Conservation (phyloP, 257 asterid species). For the Hygrophila difformis region DNA sequence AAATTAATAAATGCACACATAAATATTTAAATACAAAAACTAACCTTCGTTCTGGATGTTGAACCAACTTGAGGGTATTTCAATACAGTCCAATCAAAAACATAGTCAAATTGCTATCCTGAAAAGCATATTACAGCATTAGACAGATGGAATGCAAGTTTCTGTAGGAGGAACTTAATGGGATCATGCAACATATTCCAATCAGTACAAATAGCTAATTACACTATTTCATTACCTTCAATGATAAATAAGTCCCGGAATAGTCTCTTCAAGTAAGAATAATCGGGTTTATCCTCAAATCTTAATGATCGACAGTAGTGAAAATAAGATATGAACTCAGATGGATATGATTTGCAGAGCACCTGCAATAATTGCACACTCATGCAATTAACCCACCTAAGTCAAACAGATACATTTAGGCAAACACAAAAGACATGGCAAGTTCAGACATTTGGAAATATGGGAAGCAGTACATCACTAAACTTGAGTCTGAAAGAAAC, state of each 20-base stretch:
- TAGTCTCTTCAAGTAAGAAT: constrained; percentile 85
- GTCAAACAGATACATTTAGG: not conserved
- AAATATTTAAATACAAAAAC: constrained; percentile 24
- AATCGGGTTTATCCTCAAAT: constrained; percentile 92
- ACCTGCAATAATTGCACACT: constrained; percentile 32
- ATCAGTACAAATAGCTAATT: not conserved
- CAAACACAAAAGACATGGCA: not conserved
- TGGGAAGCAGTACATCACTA: not conserved
- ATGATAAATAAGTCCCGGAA: constrained; percentile 83
- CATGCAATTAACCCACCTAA: too few relatives aligned
- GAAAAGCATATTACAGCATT: constrained; percentile 16
- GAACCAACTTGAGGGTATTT: constrained; percentile 89
- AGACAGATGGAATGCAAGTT: constrained; percentile 6
- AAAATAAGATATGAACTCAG: constrained; percentile 84
- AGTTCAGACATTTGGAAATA: constrained; percentile 4
- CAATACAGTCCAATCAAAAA: constrained; percentile 87
- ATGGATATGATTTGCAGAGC: constrained; percentile 76
- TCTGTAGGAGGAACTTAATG: constrained; percentile 4
- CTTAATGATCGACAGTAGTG: constrained; percentile 87
- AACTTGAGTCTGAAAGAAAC: not conserved
- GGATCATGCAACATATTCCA: constrained; percentile 3
- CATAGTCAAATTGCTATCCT: constrained; percentile 92
- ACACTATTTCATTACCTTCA: constrained; percentile 45
- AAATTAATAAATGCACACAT: constrained; percentile 11
- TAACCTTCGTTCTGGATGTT: constrained; percentile 71